A percentile compares a stretch with the other conserved stretches of the same genome.
Conservation (phyloP, 2,329 filamentous ascomycete genomes). For the Trichoderma brevicompactum region DNA sequence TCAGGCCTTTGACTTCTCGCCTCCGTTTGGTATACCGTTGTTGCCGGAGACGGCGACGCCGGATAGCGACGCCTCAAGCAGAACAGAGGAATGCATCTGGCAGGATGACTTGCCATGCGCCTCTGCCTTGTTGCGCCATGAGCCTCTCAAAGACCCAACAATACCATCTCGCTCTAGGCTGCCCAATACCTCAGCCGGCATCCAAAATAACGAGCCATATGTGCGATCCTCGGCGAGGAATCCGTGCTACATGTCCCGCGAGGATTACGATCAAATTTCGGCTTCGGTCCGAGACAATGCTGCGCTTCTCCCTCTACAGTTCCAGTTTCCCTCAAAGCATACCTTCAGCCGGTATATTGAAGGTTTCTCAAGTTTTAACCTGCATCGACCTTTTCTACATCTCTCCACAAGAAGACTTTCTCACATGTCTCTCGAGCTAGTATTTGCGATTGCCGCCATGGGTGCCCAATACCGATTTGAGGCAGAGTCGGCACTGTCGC, state of each 20-base stretch:
- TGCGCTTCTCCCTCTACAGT: neutral
- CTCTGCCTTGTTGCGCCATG: neutral
- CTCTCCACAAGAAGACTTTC: neutral
- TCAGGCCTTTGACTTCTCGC: neutral
- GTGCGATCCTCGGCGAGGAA: slow-evolving; percentile 3
- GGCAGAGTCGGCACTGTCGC: slow-evolving; percentile 8
- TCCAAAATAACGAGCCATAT: neutral
- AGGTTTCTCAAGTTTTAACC: slow-evolving; percentile 12
- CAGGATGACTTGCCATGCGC: slow-evolving; percentile 21
- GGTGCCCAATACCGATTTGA: slow-evolving; percentile 22
- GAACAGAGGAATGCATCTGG: slow-evolving; percentile 21
- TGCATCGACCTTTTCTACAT: slow-evolving; percentile 18
- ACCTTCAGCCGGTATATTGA: slow-evolving; percentile 17
- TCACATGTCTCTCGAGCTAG: slow-evolving; percentile 13
- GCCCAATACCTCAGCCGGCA: neutral
- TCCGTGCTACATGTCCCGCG: slow-evolving; percentile 16
- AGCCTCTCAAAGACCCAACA: neutral
- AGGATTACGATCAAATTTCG: slow-evolving; percentile 9
- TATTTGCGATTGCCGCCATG: slow-evolving; percentile 16
- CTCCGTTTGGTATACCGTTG: neutral
- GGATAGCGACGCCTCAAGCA: neutral
- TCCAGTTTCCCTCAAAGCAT: slow-evolving; percentile 15
- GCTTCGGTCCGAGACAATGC: neutral
- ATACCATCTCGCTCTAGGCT: neutral
- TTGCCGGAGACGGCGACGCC: neutral